Evolutionary conservation across 768 basidiomycete genomes (phyloP).

Genomic region (Rhodocollybia butyracea): DNA sequence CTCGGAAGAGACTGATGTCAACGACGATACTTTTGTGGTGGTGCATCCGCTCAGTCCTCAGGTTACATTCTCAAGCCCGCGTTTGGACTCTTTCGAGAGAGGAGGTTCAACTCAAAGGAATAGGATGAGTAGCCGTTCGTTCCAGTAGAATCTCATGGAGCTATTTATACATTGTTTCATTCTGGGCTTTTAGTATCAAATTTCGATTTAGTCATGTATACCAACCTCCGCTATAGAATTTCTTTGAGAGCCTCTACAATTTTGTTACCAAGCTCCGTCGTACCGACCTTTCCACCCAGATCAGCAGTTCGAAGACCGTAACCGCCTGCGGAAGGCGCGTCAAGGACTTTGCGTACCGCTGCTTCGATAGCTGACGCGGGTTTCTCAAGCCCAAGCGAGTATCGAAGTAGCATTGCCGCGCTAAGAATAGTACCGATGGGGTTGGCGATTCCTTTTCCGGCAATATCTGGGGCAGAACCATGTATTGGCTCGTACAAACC

Average conservation of each 20-base stretch:
- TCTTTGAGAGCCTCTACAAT: conserved; percentile 70
- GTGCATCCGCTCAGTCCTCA: not conserved
- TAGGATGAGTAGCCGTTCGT: not conserved
- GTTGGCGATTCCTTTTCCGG: conserved; percentile 91
- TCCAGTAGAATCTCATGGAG: no score
- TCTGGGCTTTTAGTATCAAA: not conserved
- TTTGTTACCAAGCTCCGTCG: conserved; percentile 80
- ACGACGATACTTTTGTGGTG: no score
- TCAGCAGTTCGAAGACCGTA: conserved; percentile 81
- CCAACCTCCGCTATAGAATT: conserved; percentile 37
- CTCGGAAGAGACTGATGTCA: not conserved
- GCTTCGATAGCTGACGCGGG: conserved; percentile 84
- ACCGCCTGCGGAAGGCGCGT: conserved; percentile 66
- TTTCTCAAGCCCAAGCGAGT: conserved; percentile 86
- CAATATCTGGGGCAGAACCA: conserved; percentile 92
- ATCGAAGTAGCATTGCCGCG: conserved; percentile 88
- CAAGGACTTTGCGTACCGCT: conserved; percentile 89
- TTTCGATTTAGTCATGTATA: not conserved
- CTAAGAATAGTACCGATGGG: conserved; percentile 95
- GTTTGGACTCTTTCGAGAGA: not conserved
- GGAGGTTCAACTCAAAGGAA: not conserved
- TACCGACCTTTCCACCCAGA: conserved; percentile 74
- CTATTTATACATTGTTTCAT: no score
- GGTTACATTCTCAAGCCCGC: not conserved
- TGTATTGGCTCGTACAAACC: conserved; percentile 98